These are phyloP conservation scores for Chaetothyriales sp. DNA, from an alignment of 2,329 filamentous ascomycete species.

Conservation along the genomic window DNA sequence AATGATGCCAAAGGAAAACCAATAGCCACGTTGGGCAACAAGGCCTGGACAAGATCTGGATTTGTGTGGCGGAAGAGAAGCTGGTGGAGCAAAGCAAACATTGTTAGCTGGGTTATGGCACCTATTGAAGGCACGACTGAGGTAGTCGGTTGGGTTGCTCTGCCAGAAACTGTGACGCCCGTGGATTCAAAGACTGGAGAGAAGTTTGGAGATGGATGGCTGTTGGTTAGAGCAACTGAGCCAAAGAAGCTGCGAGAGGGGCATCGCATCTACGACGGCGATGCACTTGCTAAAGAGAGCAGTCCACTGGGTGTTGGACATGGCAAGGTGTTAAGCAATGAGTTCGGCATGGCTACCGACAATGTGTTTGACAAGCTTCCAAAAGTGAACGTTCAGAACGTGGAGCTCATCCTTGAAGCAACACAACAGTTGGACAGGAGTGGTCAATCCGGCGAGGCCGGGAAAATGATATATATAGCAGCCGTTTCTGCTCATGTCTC, in stretches of 20 bases:
- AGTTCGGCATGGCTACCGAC: slow-evolving; percentile 29
- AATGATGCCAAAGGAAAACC: slow-evolving; percentile 35
- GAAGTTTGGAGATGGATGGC: slow-evolving; percentile 33
- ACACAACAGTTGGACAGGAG: slow-evolving; percentile 5
- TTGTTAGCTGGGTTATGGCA: slow-evolving; percentile 41
- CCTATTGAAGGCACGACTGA: slow-evolving; percentile 32
- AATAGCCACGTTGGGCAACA: slow-evolving; percentile 35
- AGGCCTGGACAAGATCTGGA: slow-evolving; percentile 34
- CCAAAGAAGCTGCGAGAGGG: slow-evolving; percentile 19
- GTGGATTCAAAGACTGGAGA: slow-evolving; percentile 18
- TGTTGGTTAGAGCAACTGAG: slow-evolving; percentile 31
- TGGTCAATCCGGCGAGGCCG: slow-evolving; percentile 1
- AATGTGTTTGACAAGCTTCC: slow-evolving; percentile 9
- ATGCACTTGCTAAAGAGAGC: slow-evolving; percentile 26
- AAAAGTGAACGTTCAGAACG: slow-evolving; percentile 14
- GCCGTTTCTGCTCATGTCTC: slow-evolving; percentile 14
- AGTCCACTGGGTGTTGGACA: slow-evolving; percentile 26
- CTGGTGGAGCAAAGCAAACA: slow-evolving; percentile 45
- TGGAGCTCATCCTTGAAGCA: slow-evolving; percentile 18
- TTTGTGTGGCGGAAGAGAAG: slow-evolving; percentile 35
- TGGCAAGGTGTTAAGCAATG: slow-evolving; percentile 25
- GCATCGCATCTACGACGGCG: slow-evolving; percentile 32
- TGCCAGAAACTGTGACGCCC: slow-evolving; percentile 27
- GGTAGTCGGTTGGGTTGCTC: slow-evolving; percentile 43
- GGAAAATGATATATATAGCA: slow-evolving; percentile 3